Evolutionary conservation across 768 basidiomycete genomes (phyloP).

Genomic region (Tylopilus vinaceipallidus): DNA sequence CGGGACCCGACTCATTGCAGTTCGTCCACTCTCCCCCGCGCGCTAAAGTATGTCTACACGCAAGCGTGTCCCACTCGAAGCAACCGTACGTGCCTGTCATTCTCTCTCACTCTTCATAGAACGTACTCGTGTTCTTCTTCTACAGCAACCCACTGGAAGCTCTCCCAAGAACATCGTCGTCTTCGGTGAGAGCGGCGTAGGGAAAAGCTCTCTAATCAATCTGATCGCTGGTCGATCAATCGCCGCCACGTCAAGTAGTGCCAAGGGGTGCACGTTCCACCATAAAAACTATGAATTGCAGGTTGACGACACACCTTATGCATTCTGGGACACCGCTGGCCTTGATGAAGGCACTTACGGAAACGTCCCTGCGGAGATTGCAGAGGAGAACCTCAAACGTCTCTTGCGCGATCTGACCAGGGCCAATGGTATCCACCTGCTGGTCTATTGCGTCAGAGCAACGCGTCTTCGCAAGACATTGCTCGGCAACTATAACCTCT

Average conservation of each 20-base stretch:
- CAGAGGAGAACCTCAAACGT: slow-evolving; percentile 24
- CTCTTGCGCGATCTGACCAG: slow-evolving; percentile 25
- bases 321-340: slow-evolving; percentile 39
- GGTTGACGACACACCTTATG: slow-evolving; percentile 23
- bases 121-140: slow-evolving; percentile 6
- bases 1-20: slow-evolving; percentile 5
- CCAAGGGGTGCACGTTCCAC: slow-evolving; percentile 35
- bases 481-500: slow-evolving; percentile 38
- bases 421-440: slow-evolving; percentile 29
- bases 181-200: slow-evolving; percentile 31
- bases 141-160: slow-evolving; percentile 9
- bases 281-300: slow-evolving; percentile 27
- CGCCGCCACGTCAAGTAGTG: slow-evolving; percentile 33
- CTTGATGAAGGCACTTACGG: slow-evolving; percentile 37
- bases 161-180: slow-evolving; percentile 26
- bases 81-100: slow-evolving; percentile 12
- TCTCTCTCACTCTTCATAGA: background rate
- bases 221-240: slow-evolving; percentile 40
- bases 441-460: slow-evolving; percentile 35
- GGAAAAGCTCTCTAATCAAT: slow-evolving; percentile 45
- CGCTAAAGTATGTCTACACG: slow-evolving; percentile 8
- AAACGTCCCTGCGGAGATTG: slow-evolving; percentile 29
- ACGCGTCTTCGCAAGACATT: slow-evolving; percentile 26
- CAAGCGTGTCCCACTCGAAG: slow-evolving; percentile 6
- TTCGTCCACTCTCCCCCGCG: background rate